These are phyloP conservation scores for Lactifluus volemus DNA, from an alignment of 768 basidiomycete species.

Conservation along the genomic window DNA sequence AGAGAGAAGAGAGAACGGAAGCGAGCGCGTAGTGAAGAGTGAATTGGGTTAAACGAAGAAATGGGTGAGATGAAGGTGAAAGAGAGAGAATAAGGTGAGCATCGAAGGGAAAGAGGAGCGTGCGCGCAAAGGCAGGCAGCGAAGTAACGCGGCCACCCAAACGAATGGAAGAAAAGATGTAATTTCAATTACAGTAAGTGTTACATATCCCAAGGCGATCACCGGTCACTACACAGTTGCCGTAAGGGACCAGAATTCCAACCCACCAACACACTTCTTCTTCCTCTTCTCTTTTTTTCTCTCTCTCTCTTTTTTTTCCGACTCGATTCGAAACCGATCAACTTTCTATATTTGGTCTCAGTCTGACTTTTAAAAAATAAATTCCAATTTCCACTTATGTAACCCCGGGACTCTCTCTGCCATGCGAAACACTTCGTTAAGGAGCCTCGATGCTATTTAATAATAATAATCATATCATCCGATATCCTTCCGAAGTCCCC, in stretches of 20 bases:
- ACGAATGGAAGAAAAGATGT: slow-evolving; percentile 1
- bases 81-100: not conserved
- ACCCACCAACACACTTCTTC: no score
- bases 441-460: no score
- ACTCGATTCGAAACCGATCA: no score
- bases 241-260: no score
- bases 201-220: not conserved
- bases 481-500: not conserved
- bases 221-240: no score
- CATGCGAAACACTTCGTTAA: no score
- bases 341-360: not conserved
- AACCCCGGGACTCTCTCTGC: no score
- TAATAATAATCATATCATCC: not conserved
- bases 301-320: no score
- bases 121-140: not conserved
- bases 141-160: not conserved
- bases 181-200: not conserved
- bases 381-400: no score
- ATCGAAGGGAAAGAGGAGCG: not conserved
- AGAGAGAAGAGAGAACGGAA: not conserved
- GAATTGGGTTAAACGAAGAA: not conserved
- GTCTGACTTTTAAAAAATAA: not conserved
- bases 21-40: not conserved
- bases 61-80: not conserved
- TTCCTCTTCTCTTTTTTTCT: no score